These are phyloP conservation scores for Bruguiera hainesii DNA, from an alignment of 441 rosid species.

Conservation along the genomic window DNA sequence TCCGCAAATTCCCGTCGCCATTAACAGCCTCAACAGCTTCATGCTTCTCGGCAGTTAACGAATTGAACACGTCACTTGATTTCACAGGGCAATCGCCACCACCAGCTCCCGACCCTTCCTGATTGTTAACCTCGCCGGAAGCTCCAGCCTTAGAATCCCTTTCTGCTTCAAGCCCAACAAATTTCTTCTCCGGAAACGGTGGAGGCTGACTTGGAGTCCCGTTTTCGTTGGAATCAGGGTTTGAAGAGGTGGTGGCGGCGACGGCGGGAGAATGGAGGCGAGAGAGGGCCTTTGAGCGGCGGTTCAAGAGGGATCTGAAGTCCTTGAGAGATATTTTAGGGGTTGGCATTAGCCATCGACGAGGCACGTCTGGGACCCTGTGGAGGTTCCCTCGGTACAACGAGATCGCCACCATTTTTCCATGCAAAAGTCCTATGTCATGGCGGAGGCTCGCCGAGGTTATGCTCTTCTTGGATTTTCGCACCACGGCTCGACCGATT, in stretches of 20 bases:
- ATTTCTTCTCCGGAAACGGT: too few relatives aligned
- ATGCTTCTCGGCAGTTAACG: neutral
- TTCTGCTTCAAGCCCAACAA: neutral
- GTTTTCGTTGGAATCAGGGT: neutral
- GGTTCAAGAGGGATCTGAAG: conserved; percentile 59
- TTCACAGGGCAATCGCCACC: too few relatives aligned
- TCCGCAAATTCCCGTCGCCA: conserved; percentile 26
- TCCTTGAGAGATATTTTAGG: conserved; percentile 54
- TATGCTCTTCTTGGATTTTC: too few relatives aligned
- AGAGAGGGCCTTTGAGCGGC: conserved; percentile 66
- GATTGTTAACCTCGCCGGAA: too few relatives aligned
- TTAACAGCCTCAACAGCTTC: conserved; percentile 17
- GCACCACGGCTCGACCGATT: too few relatives aligned
- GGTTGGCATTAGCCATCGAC: conserved; percentile 75
- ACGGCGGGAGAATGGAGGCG: conserved; percentile 31
- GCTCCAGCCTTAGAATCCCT: neutral
- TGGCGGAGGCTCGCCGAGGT: too few relatives aligned
- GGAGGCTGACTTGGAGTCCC: neutral
- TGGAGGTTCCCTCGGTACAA: conserved; percentile 90
- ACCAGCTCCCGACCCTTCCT: too few relatives aligned
- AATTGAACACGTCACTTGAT: too few relatives aligned
- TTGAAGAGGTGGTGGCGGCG: neutral
- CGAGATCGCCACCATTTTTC: conserved; percentile 77
- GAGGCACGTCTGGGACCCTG: conserved; percentile 68
- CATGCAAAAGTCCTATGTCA: too few relatives aligned